Base-by-base conservation (phyloP, 2,329 filamentous ascomycete genomes). In the Fusarium nanum region DNA sequence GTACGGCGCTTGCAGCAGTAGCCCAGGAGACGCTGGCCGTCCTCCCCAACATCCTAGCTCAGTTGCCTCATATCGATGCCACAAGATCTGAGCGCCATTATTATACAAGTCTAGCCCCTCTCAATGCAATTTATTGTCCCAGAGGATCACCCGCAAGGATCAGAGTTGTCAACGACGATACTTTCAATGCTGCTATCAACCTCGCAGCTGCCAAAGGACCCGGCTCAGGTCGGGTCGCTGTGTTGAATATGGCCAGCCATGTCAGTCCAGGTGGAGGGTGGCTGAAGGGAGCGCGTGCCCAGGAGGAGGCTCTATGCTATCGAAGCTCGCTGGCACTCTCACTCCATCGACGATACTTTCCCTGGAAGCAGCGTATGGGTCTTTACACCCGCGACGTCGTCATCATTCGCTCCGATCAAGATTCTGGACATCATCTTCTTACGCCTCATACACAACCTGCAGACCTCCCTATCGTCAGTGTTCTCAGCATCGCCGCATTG, bases 221-320 rank as follows among this genome's bases (percentile, higher is more conserved):
- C 2, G 48, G 70, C 6, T 72, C 70, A 46, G 77, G 77, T 7
- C 76, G 79, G 10, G 84, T 91, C n/a, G 86, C 84, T 32, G 83
- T 92, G 25, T 81, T 93, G 62, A 93, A 92, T 73, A 88, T 92
- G 80, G 90, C 90, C 18, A 91, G 87, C 53, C 83, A 86, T 48
- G 71, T 77, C 6, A 77, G 74, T 16, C 83, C 87, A 0, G 91
- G 90, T n/a, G 90, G 91, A 22, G 89, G 89, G 20, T 92, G 89
- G 85, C 75, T 84, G 7, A 83, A 83, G 40, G 90, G 90, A 37
- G 83, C 88, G 57, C 78, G 86, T 30, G 90, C 90, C 0, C 91
- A 93, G 77, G 90, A 93, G 79, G 91, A 93, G 80, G 85, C 87
- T 5, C 82, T 93, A 9, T 92, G 89, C 79, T 90, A 89, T 75